Conservation (phyloP, 2,329 filamentous ascomycete species). For the Zarea fungicola region DNA sequence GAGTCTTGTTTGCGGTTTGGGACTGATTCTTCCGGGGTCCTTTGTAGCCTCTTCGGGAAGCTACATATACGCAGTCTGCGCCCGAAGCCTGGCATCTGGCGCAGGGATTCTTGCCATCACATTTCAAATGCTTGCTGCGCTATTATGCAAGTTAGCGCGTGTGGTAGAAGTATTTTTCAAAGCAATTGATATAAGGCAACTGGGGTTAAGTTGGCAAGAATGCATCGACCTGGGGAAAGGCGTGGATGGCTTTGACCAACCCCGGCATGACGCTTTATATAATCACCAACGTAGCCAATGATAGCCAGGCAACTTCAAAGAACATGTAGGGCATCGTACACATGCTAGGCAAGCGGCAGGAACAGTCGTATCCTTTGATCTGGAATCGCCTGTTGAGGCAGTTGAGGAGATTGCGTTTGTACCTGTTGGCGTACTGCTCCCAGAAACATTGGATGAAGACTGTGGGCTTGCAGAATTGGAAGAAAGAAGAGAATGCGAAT, state of each 20-base stretch:
- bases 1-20: conserved; percentile 45
- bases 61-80: conserved; percentile 64
- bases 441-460: conserved; percentile 1
- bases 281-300: no score
- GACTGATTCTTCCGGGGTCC: conserved; percentile 40
- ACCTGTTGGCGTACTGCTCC: background rate
- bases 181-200: no score
- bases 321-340: conserved; percentile 28
- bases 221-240: no score
- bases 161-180: background rate
- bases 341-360: conserved; percentile 52
- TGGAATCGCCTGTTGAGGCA: conserved; percentile 16
- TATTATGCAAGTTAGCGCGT: conserved; percentile 22
- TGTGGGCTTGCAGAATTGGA: background rate
- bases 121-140: conserved; percentile 68
- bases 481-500: background rate
- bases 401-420: conserved; percentile 19
- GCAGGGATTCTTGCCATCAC: conserved; percentile 66
- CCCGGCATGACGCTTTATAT: no score
- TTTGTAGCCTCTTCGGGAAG: conserved; percentile 71
- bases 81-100: conserved; percentile 57
- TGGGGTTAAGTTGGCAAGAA: no score
- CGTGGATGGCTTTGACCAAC: no score
- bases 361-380: conserved; percentile 29
- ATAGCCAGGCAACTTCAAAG: background rate